Conservation (phyloP, 2,329 filamentous ascomycete species). For the Sphaceloma murrayae region DNA sequence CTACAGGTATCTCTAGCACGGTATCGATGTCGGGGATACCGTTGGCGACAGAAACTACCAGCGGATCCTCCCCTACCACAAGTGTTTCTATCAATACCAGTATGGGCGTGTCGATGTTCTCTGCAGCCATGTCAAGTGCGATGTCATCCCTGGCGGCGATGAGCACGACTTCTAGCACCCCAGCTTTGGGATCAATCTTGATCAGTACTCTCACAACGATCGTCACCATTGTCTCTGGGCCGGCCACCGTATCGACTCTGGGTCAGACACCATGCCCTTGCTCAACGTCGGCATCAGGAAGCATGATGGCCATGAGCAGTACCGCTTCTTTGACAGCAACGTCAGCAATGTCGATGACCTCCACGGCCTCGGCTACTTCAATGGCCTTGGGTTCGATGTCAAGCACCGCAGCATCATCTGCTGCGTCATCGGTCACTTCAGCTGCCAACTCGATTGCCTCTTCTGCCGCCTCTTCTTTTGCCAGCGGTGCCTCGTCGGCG, state of each 20-base stretch:
- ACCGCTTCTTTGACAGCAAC: not conserved
- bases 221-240: not conserved
- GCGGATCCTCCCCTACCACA: too few relatives aligned
- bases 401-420: too few relatives aligned
- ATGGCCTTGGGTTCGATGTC: too few relatives aligned
- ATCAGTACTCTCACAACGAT: slow-evolving; percentile 9
- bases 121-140: slow-evolving; percentile 5
- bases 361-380: not conserved
- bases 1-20: too few relatives aligned
- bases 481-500: slow-evolving; percentile 4
- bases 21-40: too few relatives aligned
- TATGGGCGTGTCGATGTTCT: slow-evolving; percentile 1
- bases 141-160: slow-evolving; percentile 4
- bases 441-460: slow-evolving; percentile 10
- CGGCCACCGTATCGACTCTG: slow-evolving; percentile 4
- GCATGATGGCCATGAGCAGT: not conserved
- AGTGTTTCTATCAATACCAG: not conserved
- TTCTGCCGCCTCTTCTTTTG: slow-evolving; percentile 13
- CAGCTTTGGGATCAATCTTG: not conserved
- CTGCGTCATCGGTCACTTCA: not conserved
- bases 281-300: not conserved
- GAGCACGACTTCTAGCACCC: not conserved
- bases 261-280: slow-evolving; percentile 5
- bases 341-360: not conserved
- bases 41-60: too few relatives aligned